Evolutionary conservation across 2,329 filamentous ascomycete species (phyloP).

Genomic region (Diaporthe velutina): DNA sequence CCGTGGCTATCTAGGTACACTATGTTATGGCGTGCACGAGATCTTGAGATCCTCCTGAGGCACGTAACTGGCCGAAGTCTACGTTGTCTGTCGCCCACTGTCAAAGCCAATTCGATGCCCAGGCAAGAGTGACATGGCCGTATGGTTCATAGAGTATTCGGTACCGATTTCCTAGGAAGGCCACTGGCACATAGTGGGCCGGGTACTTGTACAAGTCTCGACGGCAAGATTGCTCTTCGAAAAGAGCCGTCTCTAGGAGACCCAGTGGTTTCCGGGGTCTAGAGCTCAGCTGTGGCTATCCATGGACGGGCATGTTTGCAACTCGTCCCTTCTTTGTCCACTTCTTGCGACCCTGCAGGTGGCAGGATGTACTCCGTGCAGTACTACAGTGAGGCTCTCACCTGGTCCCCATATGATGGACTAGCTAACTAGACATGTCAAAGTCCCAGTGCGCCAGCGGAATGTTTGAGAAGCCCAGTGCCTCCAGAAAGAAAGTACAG

Average conservation of each 20-base stretch:
- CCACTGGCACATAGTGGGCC: neutral
- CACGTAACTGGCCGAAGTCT: neutral
- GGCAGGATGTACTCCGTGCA: neutral
- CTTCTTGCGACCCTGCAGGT: neutral
- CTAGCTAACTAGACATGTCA: neutral
- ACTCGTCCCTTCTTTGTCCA: neutral
- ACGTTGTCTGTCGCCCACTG: neutral
- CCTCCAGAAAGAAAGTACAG: neutral
- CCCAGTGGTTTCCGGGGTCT: neutral
- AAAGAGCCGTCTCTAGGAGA: neutral
- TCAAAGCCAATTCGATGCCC: conserved; percentile 13
- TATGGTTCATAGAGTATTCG: neutral
- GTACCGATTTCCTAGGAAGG: neutral
- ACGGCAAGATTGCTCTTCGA: neutral
- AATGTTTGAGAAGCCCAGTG: neutral
- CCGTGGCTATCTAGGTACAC: neutral
- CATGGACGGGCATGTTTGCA: neutral
- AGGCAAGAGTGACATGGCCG: neutral
- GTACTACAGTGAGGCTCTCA: neutral
- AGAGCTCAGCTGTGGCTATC: neutral
- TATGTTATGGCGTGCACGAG: neutral
- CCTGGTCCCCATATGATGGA: neutral
- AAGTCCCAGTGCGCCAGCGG: neutral
- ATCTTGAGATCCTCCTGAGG: neutral
- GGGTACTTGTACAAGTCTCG: neutral